phyloP scores from a whole-genome alignment of 2,329 filamentous ascomycete genomes.

The Harringtonia lauricola region DNA sequence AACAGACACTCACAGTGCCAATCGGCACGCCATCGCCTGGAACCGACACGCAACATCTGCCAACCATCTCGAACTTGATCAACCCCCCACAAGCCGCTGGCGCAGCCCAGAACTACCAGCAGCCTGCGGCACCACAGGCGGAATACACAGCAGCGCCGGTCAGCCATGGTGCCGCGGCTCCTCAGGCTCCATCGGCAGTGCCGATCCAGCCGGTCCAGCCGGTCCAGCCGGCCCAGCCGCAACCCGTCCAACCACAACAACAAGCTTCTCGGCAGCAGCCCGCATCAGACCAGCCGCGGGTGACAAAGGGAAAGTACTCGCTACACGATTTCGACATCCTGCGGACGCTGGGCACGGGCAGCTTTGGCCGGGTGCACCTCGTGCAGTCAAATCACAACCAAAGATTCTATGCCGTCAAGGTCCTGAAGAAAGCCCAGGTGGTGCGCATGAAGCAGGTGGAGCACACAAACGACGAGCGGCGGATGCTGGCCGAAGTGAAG shows the following conservation, averaged over 20 bases:
- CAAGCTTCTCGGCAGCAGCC: conserved; percentile 22
- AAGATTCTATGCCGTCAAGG: conserved; percentile 96
- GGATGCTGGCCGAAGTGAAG: conserved; percentile 93
- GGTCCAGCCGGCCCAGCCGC: conserved; percentile 13
- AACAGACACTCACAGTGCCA: conserved; percentile 18
- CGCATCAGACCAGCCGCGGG: conserved; percentile 33
- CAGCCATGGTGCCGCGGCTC: conserved; percentile 5
- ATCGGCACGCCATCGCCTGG: conserved; percentile 25
- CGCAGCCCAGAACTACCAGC: conserved; percentile 21
- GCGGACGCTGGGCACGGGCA: conserved; percentile 88
- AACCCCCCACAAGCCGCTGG: conserved; percentile 45
- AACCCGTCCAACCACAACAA: conserved; percentile 14
- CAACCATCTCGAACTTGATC: conserved; percentile 77
- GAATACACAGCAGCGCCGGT: conserved; percentile 11
- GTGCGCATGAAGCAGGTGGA: conserved; percentile 99
- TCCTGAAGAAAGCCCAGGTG: conserved; percentile 95
- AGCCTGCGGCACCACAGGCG: conserved; percentile 10
- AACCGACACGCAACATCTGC: conserved; percentile 55
- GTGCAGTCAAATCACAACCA: conserved; percentile 98
- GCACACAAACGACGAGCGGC: conserved; percentile 95
- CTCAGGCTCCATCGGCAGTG: background rate
- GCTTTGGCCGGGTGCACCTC: conserved; percentile 90
- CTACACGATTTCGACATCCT: conserved; percentile 81
- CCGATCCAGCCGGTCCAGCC: conserved; percentile 20
- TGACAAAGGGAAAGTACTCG: conserved; percentile 96